phyloP scores from a whole-genome alignment of 768 basidiomycete genomes.

The Collybia sp. region DNA sequence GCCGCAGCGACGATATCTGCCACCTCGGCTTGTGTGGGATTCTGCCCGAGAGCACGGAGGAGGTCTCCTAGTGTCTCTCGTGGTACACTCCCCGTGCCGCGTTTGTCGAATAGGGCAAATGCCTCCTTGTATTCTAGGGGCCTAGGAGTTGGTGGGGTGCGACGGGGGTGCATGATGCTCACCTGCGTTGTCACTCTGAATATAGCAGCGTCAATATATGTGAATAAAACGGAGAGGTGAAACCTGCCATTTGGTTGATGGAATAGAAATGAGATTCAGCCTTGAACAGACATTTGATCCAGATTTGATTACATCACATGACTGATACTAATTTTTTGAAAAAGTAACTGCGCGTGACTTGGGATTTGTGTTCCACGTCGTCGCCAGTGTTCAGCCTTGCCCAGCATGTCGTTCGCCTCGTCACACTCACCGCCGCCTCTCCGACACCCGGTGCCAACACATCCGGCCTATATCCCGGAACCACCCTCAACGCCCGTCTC shows the following conservation, averaged over 20 bases:
- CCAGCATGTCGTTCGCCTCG: constrained; percentile 21
- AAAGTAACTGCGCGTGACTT: no score
- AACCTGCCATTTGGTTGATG: not conserved
- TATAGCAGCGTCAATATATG: not conserved
- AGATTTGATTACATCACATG: no score
- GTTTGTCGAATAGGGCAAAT: constrained; percentile 97
- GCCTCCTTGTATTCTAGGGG: constrained; percentile 91
- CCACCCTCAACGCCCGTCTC: constrained; percentile 74
- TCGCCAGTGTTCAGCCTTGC: not conserved
- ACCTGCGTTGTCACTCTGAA: constrained; percentile 38
- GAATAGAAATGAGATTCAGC: no score
- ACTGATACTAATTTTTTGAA: no score
- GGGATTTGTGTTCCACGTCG: no score
- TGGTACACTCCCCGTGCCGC: constrained; percentile 87
- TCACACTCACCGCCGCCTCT: constrained; percentile 70
- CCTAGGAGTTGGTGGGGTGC: not conserved
- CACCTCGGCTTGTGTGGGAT: constrained; percentile 99
- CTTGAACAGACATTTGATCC: no score
- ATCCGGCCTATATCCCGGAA: constrained; percentile 81
- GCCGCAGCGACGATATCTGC: constrained; percentile 69
- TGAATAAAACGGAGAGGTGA: not conserved
- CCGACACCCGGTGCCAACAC: constrained; percentile 85
- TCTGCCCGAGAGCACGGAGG: constrained; percentile 91
- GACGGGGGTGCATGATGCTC: not conserved
- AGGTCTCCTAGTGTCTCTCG: constrained; percentile 89